Base-by-base conservation (phyloP, 805 yeast genomes). In the Teunomyces gatunensis region DNA sequence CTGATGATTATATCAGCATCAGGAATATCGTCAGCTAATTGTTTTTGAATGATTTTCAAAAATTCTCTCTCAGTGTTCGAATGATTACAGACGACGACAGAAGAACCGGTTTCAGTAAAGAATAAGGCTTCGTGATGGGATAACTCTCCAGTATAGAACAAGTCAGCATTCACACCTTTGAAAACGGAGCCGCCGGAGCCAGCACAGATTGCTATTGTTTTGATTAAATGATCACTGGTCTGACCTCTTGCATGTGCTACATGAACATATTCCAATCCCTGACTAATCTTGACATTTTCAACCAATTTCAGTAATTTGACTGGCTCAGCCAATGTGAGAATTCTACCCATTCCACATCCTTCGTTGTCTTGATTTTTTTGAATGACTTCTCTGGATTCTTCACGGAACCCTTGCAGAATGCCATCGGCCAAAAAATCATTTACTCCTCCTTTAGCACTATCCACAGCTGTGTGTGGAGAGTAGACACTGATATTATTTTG, bases 391-490 rank as follows among this genome's bases (percentile, higher is more conserved):
- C 63, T 54, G 18, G 50, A 53, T 41, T 21, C 41, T 35, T 55
- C 64, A 60, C 46, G 47, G 50, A 79, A 49, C 1, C 59, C 57
- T 6, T 54, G 46, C 6, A 64, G 59, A 5, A 85, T 66, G 2
- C 88, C 87, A 33, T 79, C 81, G 0, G 80, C 86, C 36, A 94
- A 73, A 86, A 96, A 94, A 63, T 90, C 98, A 56, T 94, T 94
- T 52, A 94, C 97, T 18, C 99, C 99, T n/a, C 85, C 87, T 10
- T 67, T 65, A 7, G 94, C 94, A 20, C 97, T 92, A 67, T 94
- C 99, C 3, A 94, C 87, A 0, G 98, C 90, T 0, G 99, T 92
- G 61, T 94, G 99, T 21, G 99, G 99, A 47, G 85, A 85, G 64
- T 94, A 94, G 1, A 94, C 99, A 42, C 90, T 80, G 47, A 94